Percentiles rank a stretch among this genome's conserved stretches.
Evolutionary conservation across 2,329 filamentous ascomycete genomes (phyloP).

Genomic region (Thelonectria rubi): DNA sequence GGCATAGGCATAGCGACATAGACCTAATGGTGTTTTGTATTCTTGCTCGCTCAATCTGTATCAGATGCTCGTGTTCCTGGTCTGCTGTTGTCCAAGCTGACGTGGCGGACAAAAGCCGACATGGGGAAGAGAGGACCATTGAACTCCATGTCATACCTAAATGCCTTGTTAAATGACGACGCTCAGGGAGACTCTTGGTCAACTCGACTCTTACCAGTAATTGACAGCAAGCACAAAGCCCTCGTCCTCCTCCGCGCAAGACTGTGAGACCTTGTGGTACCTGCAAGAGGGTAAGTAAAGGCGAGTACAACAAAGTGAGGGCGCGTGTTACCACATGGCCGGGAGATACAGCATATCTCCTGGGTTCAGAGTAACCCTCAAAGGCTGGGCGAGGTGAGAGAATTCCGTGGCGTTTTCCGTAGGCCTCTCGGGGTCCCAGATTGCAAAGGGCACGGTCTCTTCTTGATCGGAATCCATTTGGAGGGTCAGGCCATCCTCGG

Average conservation of each 20-base stretch:
- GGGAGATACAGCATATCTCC: constrained; percentile 87
- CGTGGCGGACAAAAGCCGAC: constrained; percentile 61
- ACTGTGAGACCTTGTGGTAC: constrained; percentile 85
- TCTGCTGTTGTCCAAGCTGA: constrained; percentile 37
- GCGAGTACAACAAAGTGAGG: neutral
- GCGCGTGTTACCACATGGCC: constrained; percentile 73
- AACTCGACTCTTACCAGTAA: constrained; percentile 71
- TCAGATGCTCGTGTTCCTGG: constrained; percentile 18
- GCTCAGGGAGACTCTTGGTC: neutral
- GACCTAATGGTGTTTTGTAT: constrained; percentile 23
- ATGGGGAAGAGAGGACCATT: constrained; percentile 72
- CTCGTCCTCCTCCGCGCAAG: constrained; percentile 71
- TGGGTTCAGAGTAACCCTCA: constrained; percentile 73
- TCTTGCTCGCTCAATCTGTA: constrained; percentile 25
- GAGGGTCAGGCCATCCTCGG: constrained; percentile 42
- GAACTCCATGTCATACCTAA: constrained; percentile 85
- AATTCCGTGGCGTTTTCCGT: constrained; percentile 61
- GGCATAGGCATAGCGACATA: constrained; percentile 18
- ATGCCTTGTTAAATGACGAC: constrained; percentile 13
- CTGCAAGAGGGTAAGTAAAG: constrained; percentile 44
- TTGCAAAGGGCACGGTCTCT: constrained; percentile 69
- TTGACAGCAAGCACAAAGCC: constrained; percentile 82
- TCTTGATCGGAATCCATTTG: constrained; percentile 47
- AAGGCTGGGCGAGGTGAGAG: constrained; percentile 66
- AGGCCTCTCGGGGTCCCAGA: constrained; percentile 76